Evolutionary conservation across 2,329 filamentous ascomycete genomes (phyloP).

Genomic region (Exserohilum turcica): DNA sequence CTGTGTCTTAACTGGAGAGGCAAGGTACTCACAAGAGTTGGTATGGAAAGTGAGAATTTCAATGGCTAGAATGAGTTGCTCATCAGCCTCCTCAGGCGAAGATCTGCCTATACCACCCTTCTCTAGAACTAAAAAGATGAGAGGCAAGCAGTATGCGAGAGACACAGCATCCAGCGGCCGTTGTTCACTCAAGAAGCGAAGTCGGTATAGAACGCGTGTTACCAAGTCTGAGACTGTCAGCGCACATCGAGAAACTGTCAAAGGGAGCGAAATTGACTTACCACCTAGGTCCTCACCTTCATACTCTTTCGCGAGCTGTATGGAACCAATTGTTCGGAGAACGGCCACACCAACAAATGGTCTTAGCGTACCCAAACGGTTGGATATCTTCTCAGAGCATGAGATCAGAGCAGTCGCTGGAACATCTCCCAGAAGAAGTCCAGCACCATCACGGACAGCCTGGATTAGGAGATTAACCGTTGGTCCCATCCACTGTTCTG

Average conservation of each 20-base stretch:
- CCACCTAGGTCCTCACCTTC: constrained; percentile 77
- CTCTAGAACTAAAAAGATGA: constrained; percentile 78
- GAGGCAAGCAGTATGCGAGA: constrained; percentile 82
- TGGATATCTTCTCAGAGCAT: constrained; percentile 75
- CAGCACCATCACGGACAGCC: constrained; percentile 78
- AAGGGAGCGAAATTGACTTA: constrained; percentile 31
- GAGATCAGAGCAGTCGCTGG: constrained; percentile 79
- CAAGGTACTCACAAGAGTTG: constrained; percentile 63
- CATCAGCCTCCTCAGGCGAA: constrained; percentile 76
- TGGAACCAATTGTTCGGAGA: constrained; percentile 76
- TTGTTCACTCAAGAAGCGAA: constrained; percentile 90
- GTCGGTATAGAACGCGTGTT: constrained; percentile 85
- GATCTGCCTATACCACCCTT: constrained; percentile 76
- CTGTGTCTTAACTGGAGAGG: not conserved
- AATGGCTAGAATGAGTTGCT: constrained; percentile 85
- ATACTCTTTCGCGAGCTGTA: constrained; percentile 72
- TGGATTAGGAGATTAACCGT: constrained; percentile 75
- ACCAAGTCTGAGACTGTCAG: constrained; percentile 61
- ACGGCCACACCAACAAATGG: constrained; percentile 88
- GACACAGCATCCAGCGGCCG: constrained; percentile 90
- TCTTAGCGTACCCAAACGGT: constrained; percentile 74
- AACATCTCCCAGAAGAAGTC: constrained; percentile 78
- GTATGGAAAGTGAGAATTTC: constrained; percentile 92
- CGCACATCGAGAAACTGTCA: not conserved
- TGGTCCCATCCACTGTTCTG: constrained; percentile 83